Evolutionary conservation across 2,329 filamentous ascomycete species (phyloP).

Genomic region (Claviceps cyperi): DNA sequence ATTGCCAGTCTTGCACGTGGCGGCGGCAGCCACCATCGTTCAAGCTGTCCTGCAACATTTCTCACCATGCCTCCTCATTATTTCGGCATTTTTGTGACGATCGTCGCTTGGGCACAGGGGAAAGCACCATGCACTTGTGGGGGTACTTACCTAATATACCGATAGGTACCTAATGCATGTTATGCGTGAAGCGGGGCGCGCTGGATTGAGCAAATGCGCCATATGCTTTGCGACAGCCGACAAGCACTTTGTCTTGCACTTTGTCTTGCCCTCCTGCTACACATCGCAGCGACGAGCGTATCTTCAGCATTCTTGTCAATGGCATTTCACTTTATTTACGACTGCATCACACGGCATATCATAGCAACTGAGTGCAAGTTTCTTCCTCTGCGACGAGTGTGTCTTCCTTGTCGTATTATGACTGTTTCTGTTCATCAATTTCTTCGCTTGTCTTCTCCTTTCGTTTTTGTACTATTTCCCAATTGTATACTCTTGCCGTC

Average conservation of each 20-base stretch:
- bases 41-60: conserved; percentile 19
- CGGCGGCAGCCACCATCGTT: conserved; percentile 14
- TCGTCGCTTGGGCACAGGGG: background rate
- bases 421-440: conserved; percentile 22
- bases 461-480: conserved; percentile 90
- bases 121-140: background rate
- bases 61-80: conserved; percentile 24
- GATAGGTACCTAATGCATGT: too few species aligned
- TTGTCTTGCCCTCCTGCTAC: too few species aligned
- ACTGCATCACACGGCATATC: background rate
- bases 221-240: background rate
- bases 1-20: conserved; percentile 8
- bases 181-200: conserved; percentile 5
- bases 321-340: background rate
- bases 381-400: background rate
- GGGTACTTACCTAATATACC: too few species aligned
- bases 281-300: too few species aligned
- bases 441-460: conserved; percentile 68
- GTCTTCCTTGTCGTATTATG: conserved; percentile 18
- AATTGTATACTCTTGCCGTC: conserved; percentile 95
- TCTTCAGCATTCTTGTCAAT: too few species aligned
- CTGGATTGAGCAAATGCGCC: background rate
- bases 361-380: background rate
- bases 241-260: too few species aligned
- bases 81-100: conserved; percentile 7